Base-by-base conservation (phyloP, 768 basidiomycete genomes). In the Leccinum longicurvipes region DNA sequence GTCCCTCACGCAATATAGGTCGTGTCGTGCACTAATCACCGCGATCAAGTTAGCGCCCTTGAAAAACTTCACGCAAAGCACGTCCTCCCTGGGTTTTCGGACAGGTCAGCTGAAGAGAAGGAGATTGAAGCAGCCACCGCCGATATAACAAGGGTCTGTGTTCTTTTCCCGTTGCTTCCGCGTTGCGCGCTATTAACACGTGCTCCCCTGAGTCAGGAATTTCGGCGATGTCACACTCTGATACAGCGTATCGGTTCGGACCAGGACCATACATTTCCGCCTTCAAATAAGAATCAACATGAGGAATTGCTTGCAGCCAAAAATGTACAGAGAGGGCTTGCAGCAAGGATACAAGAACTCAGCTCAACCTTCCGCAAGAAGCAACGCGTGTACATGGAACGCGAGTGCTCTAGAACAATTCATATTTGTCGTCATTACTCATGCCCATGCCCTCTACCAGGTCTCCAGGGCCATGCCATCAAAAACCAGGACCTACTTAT, bases 61-160 rank as follows among this genome's bases (percentile, higher is more conserved):
- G 97, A 98, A 72, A 97, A 91, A 71, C 84, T 99, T 5, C 96
- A 99, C 63, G 91, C 96, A 61, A 97, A 91, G 70, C 95, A 97
- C 71, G 89, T 88, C 55, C 82, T 99, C 6, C 97, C 97, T 61
- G 96, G 95, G 1, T 99, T 99, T 71, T 83, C 93, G 68, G 97
- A 99, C 81, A 89, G 97, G 51, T 79, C 89, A 2, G 85, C 86
- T 4, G 96, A 99, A 74, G 96, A 98, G 74, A 82, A 85, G 58
- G 95, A 98, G 70, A 99, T 99, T 58, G 91, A 97, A 67, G 72
- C 79, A 21, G 78, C 89, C 48, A 95, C 95, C 4, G 83, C 80
- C 36, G 87, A 91, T 64, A 91, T 99, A 72, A 99, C 96, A 47
- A 82, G 87, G 64, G 95, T 93, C 67, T 61, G 75, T 73, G 34